A percentile compares a stretch with the other conserved stretches of the same genome.
Evolutionary conservation across 352 stramenopile species (phyloP).

Genomic region (Phytophthora sp.): DNA sequence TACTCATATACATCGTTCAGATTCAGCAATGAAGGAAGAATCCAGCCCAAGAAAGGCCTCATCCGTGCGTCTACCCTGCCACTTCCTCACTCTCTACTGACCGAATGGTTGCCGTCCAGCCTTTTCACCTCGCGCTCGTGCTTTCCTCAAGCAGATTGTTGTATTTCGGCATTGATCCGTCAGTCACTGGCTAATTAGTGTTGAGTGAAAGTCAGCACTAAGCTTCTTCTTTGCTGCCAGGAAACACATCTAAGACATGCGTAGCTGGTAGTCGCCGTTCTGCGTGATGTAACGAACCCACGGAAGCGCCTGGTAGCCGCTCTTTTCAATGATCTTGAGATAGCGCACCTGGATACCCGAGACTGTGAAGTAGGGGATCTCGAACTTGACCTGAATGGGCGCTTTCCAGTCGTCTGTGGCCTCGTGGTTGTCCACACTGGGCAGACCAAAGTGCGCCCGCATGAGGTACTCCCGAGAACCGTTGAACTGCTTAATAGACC

Average conservation of each 20-base stretch:
- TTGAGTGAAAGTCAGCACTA: slow-evolving; percentile 21
- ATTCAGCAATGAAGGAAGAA: slow-evolving; percentile 38
- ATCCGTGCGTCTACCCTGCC: slow-evolving; percentile 28
- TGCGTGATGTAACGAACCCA: slow-evolving; percentile 99
- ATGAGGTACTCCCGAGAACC: slow-evolving; percentile 99
- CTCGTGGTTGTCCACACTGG: slow-evolving; percentile 92
- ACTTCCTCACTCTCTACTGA: slow-evolving; percentile 33
- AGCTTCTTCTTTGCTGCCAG: slow-evolving; percentile 11
- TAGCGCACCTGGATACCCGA: slow-evolving; percentile 99
- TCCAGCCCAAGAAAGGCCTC: slow-evolving; percentile 20
- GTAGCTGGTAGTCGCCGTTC: slow-evolving; percentile 99
- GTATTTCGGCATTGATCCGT: slow-evolving; percentile 20
- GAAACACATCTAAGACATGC: slow-evolving; percentile 94
- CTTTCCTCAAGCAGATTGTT: slow-evolving; percentile 29
- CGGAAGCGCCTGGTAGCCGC: slow-evolving; percentile 98
- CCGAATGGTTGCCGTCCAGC: slow-evolving; percentile 25
- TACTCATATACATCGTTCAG: slow-evolving; percentile 43
- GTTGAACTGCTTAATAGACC: slow-evolving; percentile 99
- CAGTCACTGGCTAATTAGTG: slow-evolving; percentile 15
- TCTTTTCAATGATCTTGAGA: slow-evolving; percentile 99
- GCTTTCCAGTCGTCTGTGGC: slow-evolving; percentile 90
- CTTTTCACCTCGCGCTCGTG: slow-evolving; percentile 7
- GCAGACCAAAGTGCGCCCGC: slow-evolving; percentile 98
- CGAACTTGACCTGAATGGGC: slow-evolving; percentile 96
- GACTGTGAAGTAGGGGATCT: slow-evolving; percentile 96